These are phyloP conservation scores for Globisporangium ultimum DNA, from an alignment of 352 stramenopile genomes.

Conservation along the genomic window DNA sequence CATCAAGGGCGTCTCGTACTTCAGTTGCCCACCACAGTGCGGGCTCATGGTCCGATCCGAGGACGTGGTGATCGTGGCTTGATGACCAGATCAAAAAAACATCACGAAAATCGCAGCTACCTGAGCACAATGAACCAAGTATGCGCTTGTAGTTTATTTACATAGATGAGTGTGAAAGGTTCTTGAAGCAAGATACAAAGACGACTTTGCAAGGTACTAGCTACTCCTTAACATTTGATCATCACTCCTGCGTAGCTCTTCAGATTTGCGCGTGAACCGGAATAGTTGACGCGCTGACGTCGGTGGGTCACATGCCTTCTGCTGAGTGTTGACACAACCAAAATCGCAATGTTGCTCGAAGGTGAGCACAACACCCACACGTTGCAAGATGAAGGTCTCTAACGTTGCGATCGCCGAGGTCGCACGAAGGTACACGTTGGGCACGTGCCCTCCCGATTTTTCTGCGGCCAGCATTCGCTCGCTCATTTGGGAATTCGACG, in stretches of 20 bases:
- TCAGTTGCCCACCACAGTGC: constrained; percentile 44
- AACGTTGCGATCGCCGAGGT: not conserved
- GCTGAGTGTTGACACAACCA: constrained; percentile 9
- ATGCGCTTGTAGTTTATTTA: not conserved
- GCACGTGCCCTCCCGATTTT: constrained; percentile 5
- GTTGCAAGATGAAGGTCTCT: not conserved
- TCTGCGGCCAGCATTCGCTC: constrained; percentile 10
- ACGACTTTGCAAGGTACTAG: no score
- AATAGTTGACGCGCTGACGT: constrained; percentile 2
- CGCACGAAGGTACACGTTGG: constrained; percentile 4
- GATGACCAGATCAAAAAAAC: no score
- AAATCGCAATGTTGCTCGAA: constrained; percentile 2
- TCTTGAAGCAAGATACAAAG: no score
- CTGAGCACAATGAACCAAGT: not conserved
- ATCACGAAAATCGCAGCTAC: no score
- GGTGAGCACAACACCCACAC: not conserved
- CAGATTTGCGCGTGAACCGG: not conserved
- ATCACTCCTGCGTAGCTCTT: constrained; percentile 1
- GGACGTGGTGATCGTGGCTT: constrained; percentile 22
- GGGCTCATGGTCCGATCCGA: constrained; percentile 71
- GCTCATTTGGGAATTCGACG: constrained; percentile 18
- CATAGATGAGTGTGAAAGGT: not conserved
- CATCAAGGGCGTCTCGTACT: constrained; percentile 67
- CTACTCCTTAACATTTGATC: no score
- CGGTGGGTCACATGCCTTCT: constrained; percentile 1